A percentile compares a stretch with the other conserved stretches of the same genome.
phyloP scores from a whole-genome alignment of 1,284 basidiomycete genomes.

The Austroboletus niveus region DNA sequence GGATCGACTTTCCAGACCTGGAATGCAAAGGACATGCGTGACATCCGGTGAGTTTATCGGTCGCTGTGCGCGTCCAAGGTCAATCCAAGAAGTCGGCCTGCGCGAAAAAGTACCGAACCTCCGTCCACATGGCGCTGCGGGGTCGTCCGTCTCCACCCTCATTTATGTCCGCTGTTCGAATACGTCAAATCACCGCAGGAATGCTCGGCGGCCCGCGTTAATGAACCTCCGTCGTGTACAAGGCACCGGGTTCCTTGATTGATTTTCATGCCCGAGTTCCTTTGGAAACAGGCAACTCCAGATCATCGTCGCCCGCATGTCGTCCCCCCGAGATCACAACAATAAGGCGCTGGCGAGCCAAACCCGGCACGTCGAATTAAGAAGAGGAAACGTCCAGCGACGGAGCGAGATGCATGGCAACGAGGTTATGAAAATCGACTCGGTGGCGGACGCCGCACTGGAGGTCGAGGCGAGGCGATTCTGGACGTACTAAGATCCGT shows the following conservation, averaged over 20 bases:
- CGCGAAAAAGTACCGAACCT: not conserved
- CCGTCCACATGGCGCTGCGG: slow-evolving; percentile 22
- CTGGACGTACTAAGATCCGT: slow-evolving; percentile 5
- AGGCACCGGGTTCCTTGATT: slow-evolving; percentile 31
- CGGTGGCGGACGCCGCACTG: slow-evolving; percentile 29
- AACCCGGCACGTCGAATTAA: slow-evolving; percentile 22
- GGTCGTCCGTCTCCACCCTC: slow-evolving; percentile 12
- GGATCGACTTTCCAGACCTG: slow-evolving; percentile 22
- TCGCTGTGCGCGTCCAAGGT: no score
- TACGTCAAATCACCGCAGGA: slow-evolving; percentile 30
- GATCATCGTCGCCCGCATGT: slow-evolving; percentile 22
- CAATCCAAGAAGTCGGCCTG: not conserved
- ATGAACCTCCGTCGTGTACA: slow-evolving; percentile 14
- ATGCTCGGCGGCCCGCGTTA: slow-evolving; percentile 19
- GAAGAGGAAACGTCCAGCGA: slow-evolving; percentile 25
- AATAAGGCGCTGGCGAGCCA: slow-evolving; percentile 20
- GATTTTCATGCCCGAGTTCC: slow-evolving; percentile 28
- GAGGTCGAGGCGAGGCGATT: slow-evolving; percentile 3
- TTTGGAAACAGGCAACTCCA: slow-evolving; percentile 32
- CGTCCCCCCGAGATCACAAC: slow-evolving; percentile 16
- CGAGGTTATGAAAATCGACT: slow-evolving; percentile 11
- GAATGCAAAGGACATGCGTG: slow-evolving; percentile 9
- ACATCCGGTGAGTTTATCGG: slow-evolving; percentile 26
- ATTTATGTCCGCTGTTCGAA: slow-evolving; percentile 21
- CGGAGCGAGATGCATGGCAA: slow-evolving; percentile 23